These are phyloP conservation scores for Metrosideros polymorpha DNA, from an alignment of 441 rosid genomes.

Conservation along the genomic window DNA sequence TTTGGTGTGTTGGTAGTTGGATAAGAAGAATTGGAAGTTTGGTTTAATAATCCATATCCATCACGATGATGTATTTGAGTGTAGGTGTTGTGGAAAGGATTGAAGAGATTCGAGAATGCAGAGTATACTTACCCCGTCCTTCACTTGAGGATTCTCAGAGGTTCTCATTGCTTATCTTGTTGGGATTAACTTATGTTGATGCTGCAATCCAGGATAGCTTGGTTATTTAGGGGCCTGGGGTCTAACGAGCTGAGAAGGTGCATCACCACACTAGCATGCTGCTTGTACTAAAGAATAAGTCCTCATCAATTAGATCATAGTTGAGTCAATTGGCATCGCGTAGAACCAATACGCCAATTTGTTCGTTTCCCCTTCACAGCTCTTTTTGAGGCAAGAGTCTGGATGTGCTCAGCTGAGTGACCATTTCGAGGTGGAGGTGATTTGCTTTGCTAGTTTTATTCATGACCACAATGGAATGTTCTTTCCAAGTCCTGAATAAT, in stretches of 20 bases:
- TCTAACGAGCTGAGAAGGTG: not conserved
- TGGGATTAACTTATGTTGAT: not conserved
- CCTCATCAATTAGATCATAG: not conserved
- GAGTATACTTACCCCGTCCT: not conserved
- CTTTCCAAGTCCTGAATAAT: not conserved
- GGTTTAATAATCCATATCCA: not conserved
- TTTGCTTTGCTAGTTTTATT: not conserved
- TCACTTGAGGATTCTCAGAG: not conserved
- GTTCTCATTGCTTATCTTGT: not conserved
- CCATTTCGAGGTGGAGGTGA: not conserved
- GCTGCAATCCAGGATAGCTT: not conserved
- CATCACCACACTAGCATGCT: not conserved
- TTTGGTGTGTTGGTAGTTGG: not conserved
- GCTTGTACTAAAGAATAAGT: not conserved
- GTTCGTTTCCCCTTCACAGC: not conserved
- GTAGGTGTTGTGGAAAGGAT: constrained; percentile 56
- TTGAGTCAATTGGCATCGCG: not conserved
- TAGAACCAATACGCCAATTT: not conserved
- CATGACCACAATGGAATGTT: not conserved
- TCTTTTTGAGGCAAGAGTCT: not conserved
- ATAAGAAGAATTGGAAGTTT: not conserved
- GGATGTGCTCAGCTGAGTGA: not conserved
- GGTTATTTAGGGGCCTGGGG: not conserved
- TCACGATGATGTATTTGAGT: not conserved
- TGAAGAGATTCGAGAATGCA: not conserved